Conservation (phyloP, 441 rosid genomes). For the Aquilaria agallochum region DNA sequence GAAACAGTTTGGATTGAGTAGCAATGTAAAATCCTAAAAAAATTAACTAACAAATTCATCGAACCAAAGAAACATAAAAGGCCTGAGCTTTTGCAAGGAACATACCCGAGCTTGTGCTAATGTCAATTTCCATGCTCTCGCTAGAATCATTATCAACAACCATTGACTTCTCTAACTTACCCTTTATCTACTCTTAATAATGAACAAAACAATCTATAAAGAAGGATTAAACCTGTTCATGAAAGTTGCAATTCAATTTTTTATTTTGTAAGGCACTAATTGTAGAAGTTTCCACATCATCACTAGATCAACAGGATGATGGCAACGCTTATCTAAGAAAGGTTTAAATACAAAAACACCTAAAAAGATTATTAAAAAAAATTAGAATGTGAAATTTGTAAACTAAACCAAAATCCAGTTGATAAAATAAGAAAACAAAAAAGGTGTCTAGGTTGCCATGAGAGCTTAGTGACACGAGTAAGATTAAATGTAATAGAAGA, state of each 20-base stretch:
- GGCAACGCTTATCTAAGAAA: conserved; percentile 77
- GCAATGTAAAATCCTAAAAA: too few relatives aligned
- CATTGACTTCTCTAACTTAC: conserved; percentile 83
- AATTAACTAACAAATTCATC: too few relatives aligned
- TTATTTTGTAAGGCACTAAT: neutral
- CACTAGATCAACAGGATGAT: conserved; percentile 75
- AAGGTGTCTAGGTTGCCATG: conserved; percentile 75
- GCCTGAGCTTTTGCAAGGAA: conserved; percentile 78
- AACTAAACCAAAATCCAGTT: neutral
- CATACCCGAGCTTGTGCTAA: conserved; percentile 95
- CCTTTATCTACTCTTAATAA: conserved; percentile 51
- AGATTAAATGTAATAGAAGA: conserved; percentile 55
- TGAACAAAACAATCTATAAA: conserved; percentile 9
- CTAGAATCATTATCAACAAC: conserved; percentile 90
- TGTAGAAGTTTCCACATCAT: conserved; percentile 7
- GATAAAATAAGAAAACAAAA: neutral
- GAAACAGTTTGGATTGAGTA: too few relatives aligned
- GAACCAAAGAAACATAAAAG: neutral
- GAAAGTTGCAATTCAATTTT: conserved; percentile 3
- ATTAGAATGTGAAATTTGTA: neutral
- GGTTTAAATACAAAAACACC: conserved; percentile 72
- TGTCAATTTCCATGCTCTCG: conserved; percentile 74
- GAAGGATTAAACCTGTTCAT: conserved; percentile 5
- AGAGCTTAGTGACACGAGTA: conserved; percentile 67
- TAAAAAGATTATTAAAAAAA: conserved; percentile 15